Conservation (phyloP, 129 eudicot species). For the Logfia minima region DNA sequence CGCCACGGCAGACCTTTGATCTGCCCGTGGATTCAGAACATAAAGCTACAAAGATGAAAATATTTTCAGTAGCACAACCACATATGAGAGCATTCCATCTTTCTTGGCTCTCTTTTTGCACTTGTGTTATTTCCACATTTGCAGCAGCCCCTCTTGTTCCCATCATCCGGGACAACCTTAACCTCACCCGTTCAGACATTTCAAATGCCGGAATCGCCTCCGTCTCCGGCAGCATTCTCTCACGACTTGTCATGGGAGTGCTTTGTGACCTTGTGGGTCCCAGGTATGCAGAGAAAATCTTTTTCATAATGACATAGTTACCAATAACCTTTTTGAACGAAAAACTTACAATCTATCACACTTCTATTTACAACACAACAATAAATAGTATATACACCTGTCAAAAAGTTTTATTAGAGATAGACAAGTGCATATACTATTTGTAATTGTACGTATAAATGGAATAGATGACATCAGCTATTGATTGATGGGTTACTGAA, state of each 20-base stretch:
- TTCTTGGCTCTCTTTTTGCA: constrained; percentile 40
- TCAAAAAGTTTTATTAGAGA: too few relatives aligned
- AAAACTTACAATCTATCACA: too few relatives aligned
- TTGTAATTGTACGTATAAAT: too few relatives aligned
- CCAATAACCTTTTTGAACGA: too few relatives aligned
- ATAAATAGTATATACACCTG: too few relatives aligned
- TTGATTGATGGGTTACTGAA: not conserved
- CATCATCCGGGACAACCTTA: constrained; percentile 41
- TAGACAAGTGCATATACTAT: not conserved
- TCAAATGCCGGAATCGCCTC: constrained; percentile 48
- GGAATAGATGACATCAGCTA: too few relatives aligned
- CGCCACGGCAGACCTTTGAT: not conserved
- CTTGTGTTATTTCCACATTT: constrained; percentile 39
- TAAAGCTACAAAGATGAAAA: constrained; percentile 32
- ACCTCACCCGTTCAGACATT: constrained; percentile 38
- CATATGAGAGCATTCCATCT: constrained; percentile 43
- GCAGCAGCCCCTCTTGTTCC: constrained; percentile 44
- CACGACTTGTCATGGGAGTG: constrained; percentile 47
- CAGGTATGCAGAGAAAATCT: constrained; percentile 9
- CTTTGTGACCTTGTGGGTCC: constrained; percentile 51
- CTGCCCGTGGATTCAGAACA: constrained; percentile 35
- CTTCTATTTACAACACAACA: too few relatives aligned
- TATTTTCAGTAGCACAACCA: constrained; percentile 30
- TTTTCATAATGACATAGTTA: not conserved
- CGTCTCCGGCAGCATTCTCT: constrained; percentile 46